phyloP scores from a whole-genome alignment of 225 moss, liverwort and hornwort genomes.

The Asterella californica region DNA sequence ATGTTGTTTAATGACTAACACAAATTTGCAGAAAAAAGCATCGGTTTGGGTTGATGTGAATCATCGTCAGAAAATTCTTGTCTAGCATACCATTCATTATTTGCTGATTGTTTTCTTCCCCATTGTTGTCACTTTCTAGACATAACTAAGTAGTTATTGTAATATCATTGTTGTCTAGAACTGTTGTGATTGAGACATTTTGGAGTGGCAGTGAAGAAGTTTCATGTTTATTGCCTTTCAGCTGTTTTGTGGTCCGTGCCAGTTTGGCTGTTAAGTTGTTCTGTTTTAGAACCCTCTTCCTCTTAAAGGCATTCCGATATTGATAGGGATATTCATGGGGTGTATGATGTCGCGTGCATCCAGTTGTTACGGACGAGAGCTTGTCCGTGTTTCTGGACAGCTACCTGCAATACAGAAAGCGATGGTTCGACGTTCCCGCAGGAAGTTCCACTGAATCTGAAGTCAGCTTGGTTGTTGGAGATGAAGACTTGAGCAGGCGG shows the following conservation, averaged over 20 bases:
- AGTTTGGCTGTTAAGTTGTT: background rate
- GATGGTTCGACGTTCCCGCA: conserved; percentile 76
- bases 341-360: conserved; percentile 6
- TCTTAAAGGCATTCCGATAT: background rate
- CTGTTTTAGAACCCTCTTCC: background rate
- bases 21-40: too few relatives aligned
- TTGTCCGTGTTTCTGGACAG: conserved; percentile 84
- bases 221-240: background rate
- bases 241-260: background rate
- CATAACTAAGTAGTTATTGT: background rate
- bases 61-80: too few relatives aligned
- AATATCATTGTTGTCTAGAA: background rate
- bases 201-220: background rate
- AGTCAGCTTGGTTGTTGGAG: conserved; percentile 70
- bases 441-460: conserved; percentile 34
- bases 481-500: conserved; percentile 87
- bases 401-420: conserved; percentile 83
- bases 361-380: conserved; percentile 79
- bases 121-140: background rate
- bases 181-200: background rate
- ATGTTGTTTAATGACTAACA: too few relatives aligned
- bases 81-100: too few relatives aligned
- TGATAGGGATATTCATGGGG: background rate
- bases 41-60: too few relatives aligned
- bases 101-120: background rate